Conservation (phyloP, 2,329 filamentous ascomycete species). For the Cladosporium sp. region DNA sequence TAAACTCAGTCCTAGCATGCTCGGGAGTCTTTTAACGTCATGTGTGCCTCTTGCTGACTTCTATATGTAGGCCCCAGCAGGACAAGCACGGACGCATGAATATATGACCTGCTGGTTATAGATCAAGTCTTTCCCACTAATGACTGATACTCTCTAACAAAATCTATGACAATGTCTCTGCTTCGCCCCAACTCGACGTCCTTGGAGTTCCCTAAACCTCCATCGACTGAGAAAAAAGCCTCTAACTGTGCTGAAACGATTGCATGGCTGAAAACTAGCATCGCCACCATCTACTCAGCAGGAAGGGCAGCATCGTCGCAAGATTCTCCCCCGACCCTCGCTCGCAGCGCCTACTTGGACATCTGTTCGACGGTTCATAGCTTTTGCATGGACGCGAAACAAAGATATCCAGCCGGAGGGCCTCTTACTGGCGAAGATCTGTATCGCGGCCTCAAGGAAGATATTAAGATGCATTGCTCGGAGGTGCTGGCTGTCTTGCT, state of each 20-base stretch:
- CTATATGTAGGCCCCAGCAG: background rate
- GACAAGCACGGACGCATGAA: background rate
- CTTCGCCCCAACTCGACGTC: background rate
- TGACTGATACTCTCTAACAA: background rate
- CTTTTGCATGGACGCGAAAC: conserved; percentile 4
- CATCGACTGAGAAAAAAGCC: background rate
- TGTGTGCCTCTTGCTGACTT: background rate
- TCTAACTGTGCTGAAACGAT: background rate
- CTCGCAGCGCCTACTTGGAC: background rate
- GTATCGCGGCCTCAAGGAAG: background rate
- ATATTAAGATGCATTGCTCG: background rate
- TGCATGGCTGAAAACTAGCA: background rate
- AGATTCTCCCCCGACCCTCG: background rate
- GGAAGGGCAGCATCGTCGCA: background rate
- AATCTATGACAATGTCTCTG: background rate
- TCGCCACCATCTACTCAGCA: background rate
- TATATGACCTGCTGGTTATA: background rate
- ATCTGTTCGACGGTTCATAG: background rate
- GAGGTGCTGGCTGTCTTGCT: background rate
- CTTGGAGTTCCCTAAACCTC: background rate
- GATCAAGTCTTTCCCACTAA: background rate
- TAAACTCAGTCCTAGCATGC: background rate
- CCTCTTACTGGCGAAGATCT: background rate
- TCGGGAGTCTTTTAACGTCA: background rate
- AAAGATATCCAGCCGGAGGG: background rate